Percentiles rank a stretch among this genome's conserved stretches.
Conservation (phyloP, 1,139 yeast genomes). For the Candida gigantensis region DNA sequence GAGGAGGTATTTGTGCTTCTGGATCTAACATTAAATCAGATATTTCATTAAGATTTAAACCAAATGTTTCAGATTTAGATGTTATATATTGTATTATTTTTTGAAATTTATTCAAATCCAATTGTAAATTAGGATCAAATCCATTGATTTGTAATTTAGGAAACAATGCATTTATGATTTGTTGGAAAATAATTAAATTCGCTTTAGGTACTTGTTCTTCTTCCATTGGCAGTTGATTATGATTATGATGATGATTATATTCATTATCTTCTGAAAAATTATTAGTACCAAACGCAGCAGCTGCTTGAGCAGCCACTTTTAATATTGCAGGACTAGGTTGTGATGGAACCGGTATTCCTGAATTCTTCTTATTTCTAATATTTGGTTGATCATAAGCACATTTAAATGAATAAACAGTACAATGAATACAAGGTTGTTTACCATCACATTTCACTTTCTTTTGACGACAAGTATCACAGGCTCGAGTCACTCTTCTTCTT, state of each 20-base stretch:
- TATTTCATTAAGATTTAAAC: conserved; percentile 23
- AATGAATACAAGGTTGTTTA: conserved; percentile 81
- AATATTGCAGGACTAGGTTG: conserved; percentile 19
- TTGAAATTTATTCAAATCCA: conserved; percentile 38
- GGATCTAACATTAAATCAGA: conserved; percentile 27
- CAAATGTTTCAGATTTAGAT: conserved; percentile 18
- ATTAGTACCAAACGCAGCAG: conserved; percentile 12
- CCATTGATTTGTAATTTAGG: conserved; percentile 48
- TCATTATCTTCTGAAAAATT: too few relatives aligned
- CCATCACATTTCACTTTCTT: conserved; percentile 91
- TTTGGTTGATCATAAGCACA: conserved; percentile 79
- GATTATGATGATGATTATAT: background rate
- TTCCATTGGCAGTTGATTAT: background rate
- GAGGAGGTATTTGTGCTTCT: conserved; percentile 12
- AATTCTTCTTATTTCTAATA: conserved; percentile 49
- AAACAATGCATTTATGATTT: conserved; percentile 42
- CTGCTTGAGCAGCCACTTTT: conserved; percentile 17
- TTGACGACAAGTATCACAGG: conserved; percentile 78
- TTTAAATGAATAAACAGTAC: conserved; percentile 80
- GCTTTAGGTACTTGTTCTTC: conserved; percentile 14
- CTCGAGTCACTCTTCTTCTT: conserved; percentile 78
- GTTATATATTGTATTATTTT: conserved; percentile 25
- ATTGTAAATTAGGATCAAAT: conserved; percentile 31
- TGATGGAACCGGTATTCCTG: conserved; percentile 34
- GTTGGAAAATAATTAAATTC: conserved; percentile 27